These are phyloP conservation scores for Lepidopterella palustris DNA, from an alignment of 495 filamentous ascomycete species.

Conservation along the genomic window DNA sequence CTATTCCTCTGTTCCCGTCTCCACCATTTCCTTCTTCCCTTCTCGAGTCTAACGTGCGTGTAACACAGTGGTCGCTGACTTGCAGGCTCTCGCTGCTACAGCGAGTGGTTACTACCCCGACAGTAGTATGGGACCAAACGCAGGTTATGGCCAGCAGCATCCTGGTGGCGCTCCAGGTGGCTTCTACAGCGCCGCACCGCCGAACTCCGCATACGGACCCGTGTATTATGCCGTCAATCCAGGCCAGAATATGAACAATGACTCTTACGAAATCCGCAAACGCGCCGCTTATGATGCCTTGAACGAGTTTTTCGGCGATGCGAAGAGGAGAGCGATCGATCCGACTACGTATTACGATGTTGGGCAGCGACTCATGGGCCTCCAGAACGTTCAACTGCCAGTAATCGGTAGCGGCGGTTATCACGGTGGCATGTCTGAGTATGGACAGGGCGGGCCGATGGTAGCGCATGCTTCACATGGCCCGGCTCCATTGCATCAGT, in stretches of 20 bases:
- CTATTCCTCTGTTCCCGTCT: slow-evolving; percentile 7
- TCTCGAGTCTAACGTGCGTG: slow-evolving; percentile 25
- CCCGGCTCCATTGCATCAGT: slow-evolving; percentile 49
- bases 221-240: slow-evolving; percentile 65
- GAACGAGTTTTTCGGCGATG: slow-evolving; percentile 88
- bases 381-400: slow-evolving; percentile 64
- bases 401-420: slow-evolving; percentile 43
- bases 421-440: slow-evolving; percentile 28
- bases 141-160: slow-evolving; percentile 24
- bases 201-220: slow-evolving; percentile 57
- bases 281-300: slow-evolving; percentile 77
- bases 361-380: slow-evolving; percentile 66
- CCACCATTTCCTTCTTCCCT: slow-evolving; percentile 10
- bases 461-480: slow-evolving; percentile 16
- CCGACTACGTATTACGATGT: slow-evolving; percentile 75
- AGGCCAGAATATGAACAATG: slow-evolving; percentile 41
- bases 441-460: slow-evolving; percentile 22
- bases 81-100: slow-evolving; percentile 42
- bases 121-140: slow-evolving; percentile 28
- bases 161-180: slow-evolving; percentile 30
- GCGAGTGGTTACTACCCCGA: slow-evolving; percentile 36
- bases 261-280: slow-evolving; percentile 61
- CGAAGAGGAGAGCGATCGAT: slow-evolving; percentile 84
- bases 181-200: slow-evolving; percentile 55
- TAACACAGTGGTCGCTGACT: slow-evolving; percentile 41